These are phyloP conservation scores for Microthyrium microscopicum DNA, from an alignment of 2,329 filamentous ascomycete species.

Conservation along the genomic window DNA sequence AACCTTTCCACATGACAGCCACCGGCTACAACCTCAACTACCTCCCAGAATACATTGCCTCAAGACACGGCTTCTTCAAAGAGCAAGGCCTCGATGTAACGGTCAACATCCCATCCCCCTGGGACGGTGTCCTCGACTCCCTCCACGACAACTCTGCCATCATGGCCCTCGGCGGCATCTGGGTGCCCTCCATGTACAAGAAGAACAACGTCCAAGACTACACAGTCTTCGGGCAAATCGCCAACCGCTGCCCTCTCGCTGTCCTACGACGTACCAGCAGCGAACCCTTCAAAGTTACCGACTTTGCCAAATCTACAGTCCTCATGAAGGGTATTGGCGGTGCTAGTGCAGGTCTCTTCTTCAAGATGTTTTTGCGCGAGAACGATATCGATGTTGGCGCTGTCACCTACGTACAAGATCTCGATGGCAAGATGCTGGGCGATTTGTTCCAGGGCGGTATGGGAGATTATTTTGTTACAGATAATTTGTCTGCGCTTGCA, in stretches of 20 bases:
- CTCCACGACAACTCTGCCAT: slow-evolving; percentile 12
- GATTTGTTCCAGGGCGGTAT: slow-evolving; percentile 12
- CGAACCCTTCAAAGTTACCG: slow-evolving; percentile 9
- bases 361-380: slow-evolving; percentile 13
- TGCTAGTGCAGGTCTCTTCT: slow-evolving; percentile 12
- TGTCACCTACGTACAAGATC: slow-evolving; percentile 12
- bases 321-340: slow-evolving; percentile 12
- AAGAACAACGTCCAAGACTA: slow-evolving; percentile 9
- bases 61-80: slow-evolving; percentile 16
- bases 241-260: slow-evolving; percentile 12
- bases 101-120: slow-evolving; percentile 15
- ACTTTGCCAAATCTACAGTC: slow-evolving; percentile 10
- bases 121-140: slow-evolving; percentile 14
- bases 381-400: slow-evolving; percentile 9
- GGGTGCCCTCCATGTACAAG: slow-evolving; percentile 13
- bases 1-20: slow-evolving; percentile 12
- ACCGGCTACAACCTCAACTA: slow-evolving; percentile 18
- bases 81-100: slow-evolving; percentile 16
- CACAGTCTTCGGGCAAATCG: slow-evolving; percentile 12
- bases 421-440: slow-evolving; percentile 12
- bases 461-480: slow-evolving; percentile 12
- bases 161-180: slow-evolving; percentile 12
- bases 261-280: slow-evolving; percentile 8
- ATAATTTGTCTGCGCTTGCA: slow-evolving; percentile 11
- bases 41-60: slow-evolving; percentile 17